Evolutionary conservation across 495 filamentous ascomycete genomes (phyloP), one percentile per base, ranked within the genome.

Genomic region (Aspergillus olivimuriae): DNA sequence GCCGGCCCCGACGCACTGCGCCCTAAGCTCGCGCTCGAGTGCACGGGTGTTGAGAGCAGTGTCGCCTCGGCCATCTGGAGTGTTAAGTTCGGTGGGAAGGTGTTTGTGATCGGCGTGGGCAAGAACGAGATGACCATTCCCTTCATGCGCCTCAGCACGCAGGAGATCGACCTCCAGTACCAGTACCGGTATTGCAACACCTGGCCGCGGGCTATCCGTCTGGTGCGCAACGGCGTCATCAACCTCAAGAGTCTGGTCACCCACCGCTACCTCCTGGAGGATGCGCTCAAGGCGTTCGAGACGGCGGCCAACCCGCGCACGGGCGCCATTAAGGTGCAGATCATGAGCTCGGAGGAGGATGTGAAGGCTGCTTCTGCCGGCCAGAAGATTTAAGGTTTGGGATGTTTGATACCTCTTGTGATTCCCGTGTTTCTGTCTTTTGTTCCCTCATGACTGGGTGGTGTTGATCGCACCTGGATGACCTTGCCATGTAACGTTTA

Each of bases 101-200:
- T 96, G 24, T 94, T 94, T 55, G 81, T 95, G 34, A 89, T 92
- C 51, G 89, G 89, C 19, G 89, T 95, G 2, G 89, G 89, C 49
- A 92, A 85, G 80, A 87, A 87, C 56, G 88, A 94, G 77, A 89
- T 94, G 74, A 84, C 79, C 57, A 83, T 95, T 49, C 89, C 89
- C 28, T 96, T 95, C 66, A 94, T 94, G 88, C 74, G 87, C 50
- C 72, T 87, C 22, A 89, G 84, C 56, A 91, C 88, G 11, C 77
- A 87, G 55, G 91, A 97, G 69, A 82, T 97, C 54, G 91, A 95
- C 62, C 66, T 97, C 43, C 85, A 90, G 69, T 94, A 94, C 68
- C 91, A 95, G 73, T 95, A 97, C 69, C 79, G 91, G 41, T 95
- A 95, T 70, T 76, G 73, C 69, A 97, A 95, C 71, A 94, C 86